Evolutionary conservation across 768 basidiomycete species (phyloP).

Genomic region (Tubosaeta sp.): DNA sequence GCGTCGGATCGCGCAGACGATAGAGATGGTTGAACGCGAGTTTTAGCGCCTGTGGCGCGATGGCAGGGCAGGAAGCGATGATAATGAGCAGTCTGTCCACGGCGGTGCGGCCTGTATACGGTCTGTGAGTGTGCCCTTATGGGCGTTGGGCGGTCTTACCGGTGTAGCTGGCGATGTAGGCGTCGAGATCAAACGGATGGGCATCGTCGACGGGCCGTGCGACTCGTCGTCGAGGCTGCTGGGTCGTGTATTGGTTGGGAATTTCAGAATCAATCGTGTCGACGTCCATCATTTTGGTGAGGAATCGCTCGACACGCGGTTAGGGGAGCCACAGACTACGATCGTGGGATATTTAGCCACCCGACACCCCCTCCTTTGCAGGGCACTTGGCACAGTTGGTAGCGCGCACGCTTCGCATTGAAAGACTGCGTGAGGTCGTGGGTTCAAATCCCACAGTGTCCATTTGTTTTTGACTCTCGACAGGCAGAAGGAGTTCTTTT

Average conservation of each 20-base stretch:
- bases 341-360: not conserved
- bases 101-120: conserved; percentile 60
- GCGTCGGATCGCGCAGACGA: conserved; percentile 62
- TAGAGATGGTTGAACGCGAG: conserved; percentile 62
- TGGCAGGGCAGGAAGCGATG: conserved; percentile 55
- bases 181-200: conserved; percentile 86
- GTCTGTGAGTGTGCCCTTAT: not conserved
- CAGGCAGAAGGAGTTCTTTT: not conserved
- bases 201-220: conserved; percentile 62
- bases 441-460: conserved; percentile 48
- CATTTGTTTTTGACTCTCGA: not conserved
- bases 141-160: conserved; percentile 39
- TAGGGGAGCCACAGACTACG: conserved; percentile 1
- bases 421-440: conserved; percentile 49
- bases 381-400: conserved; percentile 59
- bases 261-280: conserved; percentile 27
- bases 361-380: not conserved
- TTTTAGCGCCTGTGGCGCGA: conserved; percentile 70
- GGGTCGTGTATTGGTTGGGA: conserved; percentile 8
- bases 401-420: conserved; percentile 57
- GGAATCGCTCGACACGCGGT: not conserved
- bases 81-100: conserved; percentile 71
- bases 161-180: conserved; percentile 71
- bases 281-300: conserved; percentile 25
- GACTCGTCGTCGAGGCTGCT: conserved; percentile 15